Evolutionary conservation across 306 rosid genomes (phyloP), one percentile per base, ranked within the genome.

Genomic region (Castanopsis chinensis): DNA sequence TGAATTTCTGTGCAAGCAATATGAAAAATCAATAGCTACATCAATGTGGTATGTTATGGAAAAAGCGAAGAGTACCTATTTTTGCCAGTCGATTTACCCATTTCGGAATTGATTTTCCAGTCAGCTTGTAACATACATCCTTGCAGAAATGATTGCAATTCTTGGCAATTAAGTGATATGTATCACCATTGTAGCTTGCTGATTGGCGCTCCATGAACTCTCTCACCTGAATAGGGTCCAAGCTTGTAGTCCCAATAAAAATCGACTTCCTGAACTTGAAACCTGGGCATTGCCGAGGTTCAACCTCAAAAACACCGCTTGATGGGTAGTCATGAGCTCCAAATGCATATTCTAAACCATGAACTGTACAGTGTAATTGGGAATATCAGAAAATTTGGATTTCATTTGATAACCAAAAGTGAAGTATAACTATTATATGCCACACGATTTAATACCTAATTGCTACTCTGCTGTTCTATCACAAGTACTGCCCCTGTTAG

Each of bases 121-220:
- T 96, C 61, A 96, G 85, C 86, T 84, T 90, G 89, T 83, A 71
- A 80, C 99, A 96, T 7, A 96, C 87, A 79, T 96, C 99, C 87
- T 81, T 93, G 94, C 98, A 96, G 87, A 96, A 96, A 80, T 96
- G 99, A 83, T 96, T 96, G 81, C 99, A 96, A 78, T 96, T 96
- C 91, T 96, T 96, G 81, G 85, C 97, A 79, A 93, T 96, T 71
- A 96, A 85, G 83, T 96, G 99, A 83, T 96, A 96, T 3, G 94
- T 83, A 85, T 96, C 97, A 0, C 99, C 99, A 8, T 91, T 91
- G 87, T 96, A 96, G 82, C 78, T 89, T 8, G 84, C 82, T 3
- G 98, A 88, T 67, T 88, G 90, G 67, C 85, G 82, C 83, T 93
- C 99, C 96, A 96, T 91, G 86, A 96, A 96, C 82, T 93, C 98